A percentile compares a stretch with the other conserved stretches of the same genome.
phyloP scores from a whole-genome alignment of 371 early-diverging fungal species.

The Coemansia sp. region DNA sequence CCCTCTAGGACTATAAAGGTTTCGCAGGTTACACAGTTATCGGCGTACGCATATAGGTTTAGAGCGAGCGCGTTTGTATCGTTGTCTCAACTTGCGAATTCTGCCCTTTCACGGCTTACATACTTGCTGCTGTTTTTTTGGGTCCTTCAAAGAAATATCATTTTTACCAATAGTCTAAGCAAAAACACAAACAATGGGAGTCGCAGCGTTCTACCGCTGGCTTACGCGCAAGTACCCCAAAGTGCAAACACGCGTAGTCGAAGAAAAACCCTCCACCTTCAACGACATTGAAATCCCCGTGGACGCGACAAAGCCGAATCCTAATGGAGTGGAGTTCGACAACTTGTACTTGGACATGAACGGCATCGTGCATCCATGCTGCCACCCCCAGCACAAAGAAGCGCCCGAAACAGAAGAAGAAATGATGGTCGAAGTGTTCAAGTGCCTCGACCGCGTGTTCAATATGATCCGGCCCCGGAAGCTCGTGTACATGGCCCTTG shows the following conservation, averaged over 20 bases:
- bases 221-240: constrained; percentile 93
- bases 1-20: no score
- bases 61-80: no score
- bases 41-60: background rate
- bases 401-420: constrained; percentile 92
- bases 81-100: no score
- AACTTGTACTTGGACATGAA: constrained; percentile 99
- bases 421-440: constrained; percentile 94
- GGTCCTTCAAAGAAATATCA: background rate
- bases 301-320: constrained; percentile 88
- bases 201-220: constrained; percentile 89
- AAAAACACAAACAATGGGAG: constrained; percentile 63
- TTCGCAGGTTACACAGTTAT: background rate
- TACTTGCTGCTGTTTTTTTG: background rate
- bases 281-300: constrained; percentile 77
- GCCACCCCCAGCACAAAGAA: constrained; percentile 88
- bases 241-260: constrained; percentile 72
- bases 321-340: constrained; percentile 92
- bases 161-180: background rate
- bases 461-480: constrained; percentile 90
- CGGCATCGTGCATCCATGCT: constrained; percentile 99
- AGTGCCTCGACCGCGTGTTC: constrained; percentile 94
- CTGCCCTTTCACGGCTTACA: no score
- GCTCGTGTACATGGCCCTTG: constrained; percentile 94
- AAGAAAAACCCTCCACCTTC: constrained; percentile 68